Percentiles rank a stretch among this genome's conserved stretches.
Evolutionary conservation across 2,329 filamentous ascomycete species (phyloP).

Genomic region (Fusarium coffeatum): DNA sequence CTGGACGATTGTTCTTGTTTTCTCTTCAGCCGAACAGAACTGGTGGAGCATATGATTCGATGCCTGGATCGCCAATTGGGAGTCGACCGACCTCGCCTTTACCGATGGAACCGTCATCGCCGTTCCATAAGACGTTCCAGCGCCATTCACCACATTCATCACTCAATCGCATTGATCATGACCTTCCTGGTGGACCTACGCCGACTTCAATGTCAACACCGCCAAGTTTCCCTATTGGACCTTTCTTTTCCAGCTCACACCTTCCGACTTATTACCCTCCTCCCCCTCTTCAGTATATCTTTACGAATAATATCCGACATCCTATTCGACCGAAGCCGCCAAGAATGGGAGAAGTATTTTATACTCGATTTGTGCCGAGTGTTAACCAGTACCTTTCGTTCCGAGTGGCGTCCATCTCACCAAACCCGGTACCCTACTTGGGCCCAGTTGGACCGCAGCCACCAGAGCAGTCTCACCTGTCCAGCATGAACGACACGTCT

Average conservation of each 20-base stretch:
- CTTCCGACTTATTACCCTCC: conserved; percentile 93
- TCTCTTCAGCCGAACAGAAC: conserved; percentile 72
- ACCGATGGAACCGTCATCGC: conserved; percentile 46
- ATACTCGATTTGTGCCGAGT: conserved; percentile 86
- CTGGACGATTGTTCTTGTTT: conserved; percentile 88
- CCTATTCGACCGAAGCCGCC: conserved; percentile 89
- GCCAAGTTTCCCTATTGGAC: conserved; percentile 65
- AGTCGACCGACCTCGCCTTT: conserved; percentile 67
- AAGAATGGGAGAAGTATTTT: conserved; percentile 90
- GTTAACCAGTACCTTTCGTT: conserved; percentile 88
- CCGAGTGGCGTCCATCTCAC: conserved; percentile 79
- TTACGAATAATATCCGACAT: conserved; percentile 83
- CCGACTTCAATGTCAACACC: conserved; percentile 50
- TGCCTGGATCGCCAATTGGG: conserved; percentile 62
- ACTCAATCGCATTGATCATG: conserved; percentile 47
- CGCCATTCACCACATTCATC: conserved; percentile 47
- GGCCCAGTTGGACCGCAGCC: conserved; percentile 65
- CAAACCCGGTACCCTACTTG: conserved; percentile 71
- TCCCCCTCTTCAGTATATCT: conserved; percentile 81
- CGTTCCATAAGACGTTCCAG: conserved; percentile 40
- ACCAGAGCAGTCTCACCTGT: conserved; percentile 56
- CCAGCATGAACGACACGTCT: conserved; percentile 61
- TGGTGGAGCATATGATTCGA: conserved; percentile 47
- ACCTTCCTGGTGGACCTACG: conserved; percentile 55
- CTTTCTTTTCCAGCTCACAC: conserved; percentile 85